Evolutionary conservation across 1,284 basidiomycete species (phyloP), one percentile per base, ranked within the genome.

Genomic region (Cutaneotrichosporon sp.): DNA sequence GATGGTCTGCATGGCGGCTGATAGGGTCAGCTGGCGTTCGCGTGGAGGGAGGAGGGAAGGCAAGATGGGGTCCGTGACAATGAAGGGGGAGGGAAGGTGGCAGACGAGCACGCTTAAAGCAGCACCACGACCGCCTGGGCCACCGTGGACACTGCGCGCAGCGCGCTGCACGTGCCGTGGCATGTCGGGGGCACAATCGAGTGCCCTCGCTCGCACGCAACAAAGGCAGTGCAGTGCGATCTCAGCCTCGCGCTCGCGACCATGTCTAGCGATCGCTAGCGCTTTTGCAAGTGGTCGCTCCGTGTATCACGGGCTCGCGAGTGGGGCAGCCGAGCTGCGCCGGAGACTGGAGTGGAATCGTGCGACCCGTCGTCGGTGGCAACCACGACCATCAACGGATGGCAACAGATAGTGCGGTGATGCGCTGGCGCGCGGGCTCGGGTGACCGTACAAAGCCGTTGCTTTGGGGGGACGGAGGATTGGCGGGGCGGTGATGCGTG

Each of bases 1-100:
- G 81, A 97, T 97, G 60, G 94, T 95, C 80, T 95, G 93, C 93
- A 95, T 95, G 34, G 43, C 33, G 56, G 43, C 49, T 51, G 25
- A 31, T 57, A 42, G 45, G 31, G 46, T 49, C 53, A 54, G 53
- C 53, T 5, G n/a, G 31, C 47, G 16, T 25, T 36, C 31, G 33
- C 33, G 51, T 50, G 25, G 16, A 29, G 25, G 47, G n/a, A n/a
- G n/a, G n/a, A n/a, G 20, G 47, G 16, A 24, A 24, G 25, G 20
- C 22, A 25, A 11, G 50, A 24, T 29, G 50, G 29, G 50, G 50
- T 52, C 47, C 27, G 47, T 50, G 47, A 31, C 25, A 50, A 31
- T 14, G 47, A 11, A 14, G 13, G 24, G 24, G 10, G 24, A 3
- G 24, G 24, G 10, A 14, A 3, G 24, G 20, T 4, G 45, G 45